Conservation (phyloP, 495 filamentous ascomycete species). For the Aspergillus wentii region DNA sequence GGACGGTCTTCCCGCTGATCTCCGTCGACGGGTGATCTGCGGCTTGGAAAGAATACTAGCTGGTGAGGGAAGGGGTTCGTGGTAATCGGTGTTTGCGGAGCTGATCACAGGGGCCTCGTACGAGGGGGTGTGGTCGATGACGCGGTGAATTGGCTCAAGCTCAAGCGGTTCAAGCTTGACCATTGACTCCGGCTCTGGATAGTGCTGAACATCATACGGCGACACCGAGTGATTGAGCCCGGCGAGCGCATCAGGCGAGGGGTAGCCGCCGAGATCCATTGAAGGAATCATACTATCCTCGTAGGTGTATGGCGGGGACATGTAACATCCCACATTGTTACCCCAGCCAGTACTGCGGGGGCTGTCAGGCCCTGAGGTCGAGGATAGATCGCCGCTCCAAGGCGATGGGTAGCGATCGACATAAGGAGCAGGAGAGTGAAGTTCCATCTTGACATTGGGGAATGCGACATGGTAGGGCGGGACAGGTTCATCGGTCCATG, state of each 20-base stretch:
- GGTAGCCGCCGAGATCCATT: conserved; percentile 10
- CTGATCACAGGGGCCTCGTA: too few relatives aligned
- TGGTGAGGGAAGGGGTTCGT: too few relatives aligned
- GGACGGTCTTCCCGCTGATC: too few relatives aligned
- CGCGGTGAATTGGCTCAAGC: too few relatives aligned
- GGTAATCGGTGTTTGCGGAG: too few relatives aligned
- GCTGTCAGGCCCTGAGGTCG: conserved; percentile 19
- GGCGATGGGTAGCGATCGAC: conserved; percentile 8
- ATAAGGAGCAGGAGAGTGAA: not conserved
- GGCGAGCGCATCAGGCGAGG: conserved; percentile 11
- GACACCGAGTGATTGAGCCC: too few relatives aligned
- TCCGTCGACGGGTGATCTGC: too few relatives aligned
- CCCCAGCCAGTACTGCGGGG: conserved; percentile 12
- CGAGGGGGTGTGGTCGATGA: too few relatives aligned
- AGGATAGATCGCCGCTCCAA: conserved; percentile 17
- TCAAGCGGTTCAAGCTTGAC: not conserved
- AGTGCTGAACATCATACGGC: not conserved
- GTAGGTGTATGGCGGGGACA: conserved; percentile 14
- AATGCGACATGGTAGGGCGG: conserved; percentile 10
- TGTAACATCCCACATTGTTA: conserved; percentile 17
- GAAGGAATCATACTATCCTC: conserved; percentile 13
- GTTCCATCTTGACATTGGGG: not conserved
- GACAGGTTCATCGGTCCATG: not conserved
- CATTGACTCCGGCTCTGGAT: conserved; percentile 3
- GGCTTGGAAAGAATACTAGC: too few relatives aligned